Percentiles rank a stretch among this genome's conserved stretches.
Evolutionary conservation across 768 basidiomycete genomes (phyloP).

Genomic region (Goffeauzyma gilvescens): DNA sequence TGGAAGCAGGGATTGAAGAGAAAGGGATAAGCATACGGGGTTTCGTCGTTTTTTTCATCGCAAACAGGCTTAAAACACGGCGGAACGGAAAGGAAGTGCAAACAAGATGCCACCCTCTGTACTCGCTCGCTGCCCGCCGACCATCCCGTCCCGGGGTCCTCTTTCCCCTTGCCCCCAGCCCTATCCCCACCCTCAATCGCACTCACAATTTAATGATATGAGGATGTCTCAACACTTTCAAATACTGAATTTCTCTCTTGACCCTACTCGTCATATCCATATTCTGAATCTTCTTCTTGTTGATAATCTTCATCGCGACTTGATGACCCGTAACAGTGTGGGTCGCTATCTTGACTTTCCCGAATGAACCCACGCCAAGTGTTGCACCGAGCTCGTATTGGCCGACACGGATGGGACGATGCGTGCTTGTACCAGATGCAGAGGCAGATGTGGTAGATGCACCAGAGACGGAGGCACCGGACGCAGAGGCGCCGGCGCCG

Average conservation of each 20-base stretch:
- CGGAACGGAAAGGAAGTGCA: too few relatives aligned
- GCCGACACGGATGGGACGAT: slow-evolving; percentile 49
- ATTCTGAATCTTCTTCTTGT: slow-evolving; percentile 76
- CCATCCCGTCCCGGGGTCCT: too few relatives aligned
- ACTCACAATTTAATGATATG: slow-evolving; percentile 94
- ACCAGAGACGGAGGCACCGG: too few relatives aligned
- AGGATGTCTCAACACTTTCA: slow-evolving; percentile 78
- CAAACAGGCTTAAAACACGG: too few relatives aligned
- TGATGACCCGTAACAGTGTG: slow-evolving; percentile 87
- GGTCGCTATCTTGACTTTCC: slow-evolving; percentile 93
- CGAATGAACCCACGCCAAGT: slow-evolving; percentile 92
- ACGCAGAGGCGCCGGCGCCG: not conserved
- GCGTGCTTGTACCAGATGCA: slow-evolving; percentile 5
- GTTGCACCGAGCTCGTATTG: slow-evolving; percentile 75
- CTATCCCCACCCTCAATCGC: too few relatives aligned
- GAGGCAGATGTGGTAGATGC: not conserved
- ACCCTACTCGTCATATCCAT: slow-evolving; percentile 84
- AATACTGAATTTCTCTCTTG: slow-evolving; percentile 88
- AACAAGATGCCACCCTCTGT: too few relatives aligned
- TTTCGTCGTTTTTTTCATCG: too few relatives aligned
- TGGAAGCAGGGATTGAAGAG: slow-evolving; percentile 3
- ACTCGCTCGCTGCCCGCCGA: too few relatives aligned
- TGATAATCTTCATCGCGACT: slow-evolving; percentile 95
- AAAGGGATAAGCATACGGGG: too few relatives aligned
- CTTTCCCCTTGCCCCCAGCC: too few relatives aligned